A percentile compares a stretch with the other conserved stretches of the same genome.
Conservation (phyloP, 2,329 filamentous ascomycete species). For the Neoarthrinium moseri region DNA sequence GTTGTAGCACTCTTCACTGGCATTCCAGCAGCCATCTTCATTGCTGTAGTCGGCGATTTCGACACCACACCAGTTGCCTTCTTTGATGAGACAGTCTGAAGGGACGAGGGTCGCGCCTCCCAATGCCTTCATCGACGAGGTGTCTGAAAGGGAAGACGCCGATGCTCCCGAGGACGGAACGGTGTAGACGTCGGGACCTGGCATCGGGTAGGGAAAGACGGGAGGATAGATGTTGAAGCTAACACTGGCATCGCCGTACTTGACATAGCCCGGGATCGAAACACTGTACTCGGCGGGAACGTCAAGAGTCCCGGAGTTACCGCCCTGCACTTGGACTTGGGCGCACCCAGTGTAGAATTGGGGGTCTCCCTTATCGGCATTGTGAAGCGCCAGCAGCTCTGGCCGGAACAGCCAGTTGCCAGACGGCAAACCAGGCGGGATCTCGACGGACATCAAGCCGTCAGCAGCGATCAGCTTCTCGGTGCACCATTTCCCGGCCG, state of each 20-base stretch:
- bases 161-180: constrained; percentile 26
- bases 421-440: constrained; percentile 59
- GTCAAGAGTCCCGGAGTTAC: constrained; percentile 42
- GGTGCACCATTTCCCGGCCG: constrained; percentile 63
- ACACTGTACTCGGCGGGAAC: constrained; percentile 51
- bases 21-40: constrained; percentile 59
- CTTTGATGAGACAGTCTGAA: constrained; percentile 57
- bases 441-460: constrained; percentile 60
- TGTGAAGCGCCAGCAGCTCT: constrained; percentile 68
- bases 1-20: constrained; percentile 53
- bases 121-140: too few relatives aligned
- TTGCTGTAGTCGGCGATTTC: constrained; percentile 57
- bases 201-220: constrained; percentile 54
- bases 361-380: constrained; percentile 57
- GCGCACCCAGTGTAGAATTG: constrained; percentile 74
- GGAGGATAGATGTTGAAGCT: constrained; percentile 64
- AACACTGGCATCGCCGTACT: constrained; percentile 51
- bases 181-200: constrained; percentile 55
- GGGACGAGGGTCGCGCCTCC: constrained; percentile 51
- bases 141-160: constrained; percentile 12
- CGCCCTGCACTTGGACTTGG: constrained; percentile 61
- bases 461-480: constrained; percentile 65
- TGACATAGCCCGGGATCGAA: constrained; percentile 66
- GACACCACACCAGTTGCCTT: constrained; percentile 71
- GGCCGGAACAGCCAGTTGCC: constrained; percentile 72